phyloP scores from a whole-genome alignment of 345 rosid genomes.

The Rhodamnia rubescens region DNA sequence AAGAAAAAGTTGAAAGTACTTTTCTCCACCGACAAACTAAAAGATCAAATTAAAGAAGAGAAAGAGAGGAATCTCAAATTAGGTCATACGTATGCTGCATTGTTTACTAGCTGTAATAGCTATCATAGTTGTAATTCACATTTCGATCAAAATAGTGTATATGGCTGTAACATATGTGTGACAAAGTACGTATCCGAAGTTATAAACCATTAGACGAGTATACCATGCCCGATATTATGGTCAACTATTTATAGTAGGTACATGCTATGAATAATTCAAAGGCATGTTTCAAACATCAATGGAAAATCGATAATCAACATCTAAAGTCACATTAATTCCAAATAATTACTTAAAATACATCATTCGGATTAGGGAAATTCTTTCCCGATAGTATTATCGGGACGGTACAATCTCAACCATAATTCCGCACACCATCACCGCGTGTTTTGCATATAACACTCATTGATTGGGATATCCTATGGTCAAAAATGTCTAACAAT shows the following conservation, averaged over 20 bases:
- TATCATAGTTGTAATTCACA: not conserved
- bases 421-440: too few relatives aligned
- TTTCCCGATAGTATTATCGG: too few relatives aligned
- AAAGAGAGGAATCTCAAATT: not conserved
- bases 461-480: too few relatives aligned
- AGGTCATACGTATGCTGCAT: not conserved
- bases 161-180: not conserved
- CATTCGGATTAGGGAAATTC: not conserved
- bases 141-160: not conserved
- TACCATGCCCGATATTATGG: not conserved
- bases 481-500: too few relatives aligned
- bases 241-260: not conserved
- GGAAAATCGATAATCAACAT: not conserved
- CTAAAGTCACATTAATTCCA: not conserved
- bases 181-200: accelerated
- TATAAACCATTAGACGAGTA: not conserved
- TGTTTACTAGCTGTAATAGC: not conserved
- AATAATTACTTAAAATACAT: not conserved
- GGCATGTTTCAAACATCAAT: not conserved
- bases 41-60: accelerated
- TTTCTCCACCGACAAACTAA: not conserved
- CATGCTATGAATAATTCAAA: not conserved
- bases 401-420: too few relatives aligned
- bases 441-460: too few relatives aligned
- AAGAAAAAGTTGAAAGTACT: not conserved